Base-by-base conservation (phyloP, 257 asterid genomes). In the Catharanthus roseus region DNA sequence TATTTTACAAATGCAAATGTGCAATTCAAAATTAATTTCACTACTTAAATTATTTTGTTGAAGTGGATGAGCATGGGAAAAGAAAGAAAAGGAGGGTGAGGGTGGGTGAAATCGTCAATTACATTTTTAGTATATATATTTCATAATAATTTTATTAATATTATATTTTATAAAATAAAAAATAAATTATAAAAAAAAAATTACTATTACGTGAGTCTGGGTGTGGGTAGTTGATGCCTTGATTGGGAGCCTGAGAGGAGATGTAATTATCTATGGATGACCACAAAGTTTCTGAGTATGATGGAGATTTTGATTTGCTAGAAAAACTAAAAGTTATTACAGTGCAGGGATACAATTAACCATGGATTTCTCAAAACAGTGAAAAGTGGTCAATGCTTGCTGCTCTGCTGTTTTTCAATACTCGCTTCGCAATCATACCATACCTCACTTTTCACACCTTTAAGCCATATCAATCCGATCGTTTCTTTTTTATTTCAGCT, bases 381-480 rank as follows among this genome's bases (percentile, higher is more conserved):
- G 64, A 69, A 50, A n/a, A 70, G 55, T 55, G 33, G 74, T 55
- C 74, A 70, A 51, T 55, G 41, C 42, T 38, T 39, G 54, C 65
- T 36, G 53, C 65, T 38, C 65, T 36, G 53, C 65, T 38, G 65
- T 8, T 71, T 41, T 60, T 21, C 38, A 44, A 44, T 7, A 34
- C 45, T 45, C 55, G 38, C n/a, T 44, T 15, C 28, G 50, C 45
- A 49, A 58, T 71, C 18, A 71, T 71, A 47, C 68, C 53, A 57
- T 24, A n/a, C 54, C n/a, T 69, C 41, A 29, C 66, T 70, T 69
- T 55, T 39, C 39, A 45, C 24, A 45, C 36, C 34, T 13, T 24
- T 16, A 10, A 24, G 47, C 5, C 5, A 36, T 49, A 45, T 39
- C 68, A 68, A 44, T 44, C 33, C 42, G 65, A 67, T 49, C 42